Percentiles rank a stretch among this genome's conserved stretches.
These are phyloP conservation scores for Setaria viridis DNA, from an alignment of 202 grass and related monocot genomes.

Conservation along the genomic window DNA sequence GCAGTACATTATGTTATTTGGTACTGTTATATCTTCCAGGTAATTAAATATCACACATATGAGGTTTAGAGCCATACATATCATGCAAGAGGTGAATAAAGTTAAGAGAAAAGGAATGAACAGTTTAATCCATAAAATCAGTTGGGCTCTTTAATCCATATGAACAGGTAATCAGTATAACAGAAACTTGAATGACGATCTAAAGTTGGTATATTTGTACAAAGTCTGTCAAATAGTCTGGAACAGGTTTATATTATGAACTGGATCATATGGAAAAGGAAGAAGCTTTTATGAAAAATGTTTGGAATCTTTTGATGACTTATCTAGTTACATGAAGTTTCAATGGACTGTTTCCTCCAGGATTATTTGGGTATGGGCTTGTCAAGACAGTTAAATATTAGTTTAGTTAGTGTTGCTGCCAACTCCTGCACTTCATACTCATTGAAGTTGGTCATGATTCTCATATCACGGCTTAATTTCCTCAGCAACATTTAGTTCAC, in stretches of 20 bases:
- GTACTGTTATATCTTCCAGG: constrained; percentile 81
- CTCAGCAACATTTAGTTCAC: constrained; percentile 1
- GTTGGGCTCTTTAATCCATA: no score
- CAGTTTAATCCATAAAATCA: constrained; percentile 1
- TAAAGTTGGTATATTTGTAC: constrained; percentile 27
- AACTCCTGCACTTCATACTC: background rate
- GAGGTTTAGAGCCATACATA: constrained; percentile 39
- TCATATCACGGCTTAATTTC: constrained; percentile 1
- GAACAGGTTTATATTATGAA: constrained; percentile 35
- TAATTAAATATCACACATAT: constrained; percentile 56
- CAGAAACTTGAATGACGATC: constrained; percentile 29
- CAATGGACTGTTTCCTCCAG: background rate
- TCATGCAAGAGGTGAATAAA: constrained; percentile 13
- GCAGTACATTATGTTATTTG: constrained; percentile 86
- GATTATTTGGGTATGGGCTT: constrained; percentile 24
- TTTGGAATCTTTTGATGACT: background rate
- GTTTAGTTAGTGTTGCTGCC: constrained; percentile 4
- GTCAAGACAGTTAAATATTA: constrained; percentile 20
- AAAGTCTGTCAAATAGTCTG: constrained; percentile 18
- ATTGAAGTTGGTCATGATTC: constrained; percentile 1
- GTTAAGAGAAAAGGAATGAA: constrained; percentile 9
- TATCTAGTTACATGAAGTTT: background rate
- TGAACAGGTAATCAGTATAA: no score
- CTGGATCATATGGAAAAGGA: background rate
- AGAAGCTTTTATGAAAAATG: constrained; percentile 11